Conservation (phyloP, 2,329 filamentous ascomycete species). For the Cercospora brassicicola region DNA sequence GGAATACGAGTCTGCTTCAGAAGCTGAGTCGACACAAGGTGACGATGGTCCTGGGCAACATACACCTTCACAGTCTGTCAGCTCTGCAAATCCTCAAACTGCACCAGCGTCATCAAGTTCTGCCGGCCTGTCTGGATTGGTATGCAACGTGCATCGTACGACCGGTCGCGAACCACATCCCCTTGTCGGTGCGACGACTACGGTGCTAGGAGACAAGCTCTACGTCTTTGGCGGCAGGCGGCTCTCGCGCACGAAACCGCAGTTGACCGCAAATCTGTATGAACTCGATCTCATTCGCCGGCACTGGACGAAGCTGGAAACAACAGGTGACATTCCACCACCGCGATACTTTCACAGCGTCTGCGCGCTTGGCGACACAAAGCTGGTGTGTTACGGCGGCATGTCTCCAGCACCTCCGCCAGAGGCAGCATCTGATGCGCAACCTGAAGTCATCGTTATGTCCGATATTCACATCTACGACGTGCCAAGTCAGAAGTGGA, state of each 20-base stretch:
- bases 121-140: slow-evolving; percentile 64
- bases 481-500: slow-evolving; percentile 79
- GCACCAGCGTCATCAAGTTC: slow-evolving; percentile 44
- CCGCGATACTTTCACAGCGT: slow-evolving; percentile 97
- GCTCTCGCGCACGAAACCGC: slow-evolving; percentile 77
- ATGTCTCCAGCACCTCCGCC: slow-evolving; percentile 71
- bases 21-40: slow-evolving; percentile 36
- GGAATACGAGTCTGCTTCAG: slow-evolving; percentile 44
- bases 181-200: slow-evolving; percentile 91
- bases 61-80: slow-evolving; percentile 33
- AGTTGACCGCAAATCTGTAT: slow-evolving; percentile 86
- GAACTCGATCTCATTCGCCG: slow-evolving; percentile 87
- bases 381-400: slow-evolving; percentile 95
- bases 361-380: slow-evolving; percentile 88
- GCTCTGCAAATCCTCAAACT: slow-evolving; percentile 19
- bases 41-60: slow-evolving; percentile 33
- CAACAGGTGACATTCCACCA: slow-evolving; percentile 79
- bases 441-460: slow-evolving; percentile 76
- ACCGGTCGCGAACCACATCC: slow-evolving; percentile 89
- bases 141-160: slow-evolving; percentile 73
- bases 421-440: slow-evolving; percentile 69
- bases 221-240: slow-evolving; percentile 95
- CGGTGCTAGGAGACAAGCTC: slow-evolving; percentile 89
- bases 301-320: slow-evolving; percentile 90
- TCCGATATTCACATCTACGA: slow-evolving; percentile 97